phyloP scores from a whole-genome alignment of 331 rosid species.

The Pyrus hybrid region DNA sequence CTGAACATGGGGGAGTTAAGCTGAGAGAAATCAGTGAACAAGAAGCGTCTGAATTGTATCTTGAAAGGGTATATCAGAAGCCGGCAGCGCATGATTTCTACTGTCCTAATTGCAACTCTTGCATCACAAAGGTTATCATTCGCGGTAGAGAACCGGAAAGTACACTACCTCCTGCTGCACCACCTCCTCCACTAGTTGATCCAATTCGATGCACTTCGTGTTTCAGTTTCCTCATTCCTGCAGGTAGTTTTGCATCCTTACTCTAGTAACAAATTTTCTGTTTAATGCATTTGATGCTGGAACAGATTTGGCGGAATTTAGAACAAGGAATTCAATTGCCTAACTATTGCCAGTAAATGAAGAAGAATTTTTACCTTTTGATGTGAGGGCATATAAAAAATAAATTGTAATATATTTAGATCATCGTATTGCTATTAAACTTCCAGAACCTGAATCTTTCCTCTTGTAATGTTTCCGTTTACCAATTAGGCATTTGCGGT shows the following conservation, averaged over 20 bases:
- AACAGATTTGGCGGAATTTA: background rate
- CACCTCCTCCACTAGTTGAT: constrained; percentile 6
- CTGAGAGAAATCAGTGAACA: constrained; percentile 8
- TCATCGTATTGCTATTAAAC: background rate
- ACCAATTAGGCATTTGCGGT: background rate
- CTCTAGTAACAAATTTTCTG: background rate
- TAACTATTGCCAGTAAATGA: background rate
- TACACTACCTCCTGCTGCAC: background rate
- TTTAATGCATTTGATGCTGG: background rate
- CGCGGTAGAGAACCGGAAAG: constrained; percentile 14
- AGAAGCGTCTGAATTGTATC: constrained; percentile 32
- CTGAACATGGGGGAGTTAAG: constrained; percentile 5
- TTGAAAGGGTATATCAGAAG: constrained; percentile 41
- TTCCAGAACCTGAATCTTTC: background rate
- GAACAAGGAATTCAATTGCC: background rate
- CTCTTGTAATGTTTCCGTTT: background rate
- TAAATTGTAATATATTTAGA: background rate
- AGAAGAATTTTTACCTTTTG: background rate
- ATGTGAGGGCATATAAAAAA: background rate
- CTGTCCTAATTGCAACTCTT: constrained; percentile 61
- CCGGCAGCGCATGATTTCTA: constrained; percentile 47
- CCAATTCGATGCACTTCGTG: constrained; percentile 46
- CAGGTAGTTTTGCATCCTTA: constrained; percentile 20
- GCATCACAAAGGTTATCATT: constrained; percentile 61
- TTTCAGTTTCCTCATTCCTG: constrained; percentile 53